A percentile compares a stretch with the other conserved stretches of the same genome.
phyloP scores from a whole-genome alignment of 2,329 filamentous ascomycete species.

The Ophidiomyces ophidiicola region DNA sequence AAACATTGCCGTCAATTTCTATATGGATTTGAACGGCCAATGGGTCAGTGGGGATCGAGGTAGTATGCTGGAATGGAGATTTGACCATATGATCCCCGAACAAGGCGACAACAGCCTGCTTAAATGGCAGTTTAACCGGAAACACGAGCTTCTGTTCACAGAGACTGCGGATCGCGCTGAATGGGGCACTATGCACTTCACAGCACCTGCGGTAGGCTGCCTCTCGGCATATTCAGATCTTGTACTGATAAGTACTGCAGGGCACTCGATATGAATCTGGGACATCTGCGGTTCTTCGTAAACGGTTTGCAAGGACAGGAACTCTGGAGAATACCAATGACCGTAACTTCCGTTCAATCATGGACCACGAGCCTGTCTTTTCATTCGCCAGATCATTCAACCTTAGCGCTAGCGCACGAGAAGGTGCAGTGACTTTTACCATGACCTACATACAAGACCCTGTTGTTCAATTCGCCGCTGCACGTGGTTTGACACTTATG shows the following conservation, averaged over 20 bases:
- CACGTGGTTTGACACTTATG: conserved; percentile 65
- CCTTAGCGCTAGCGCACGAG: conserved; percentile 27
- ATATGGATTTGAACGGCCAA: conserved; percentile 59
- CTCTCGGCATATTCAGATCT: conserved; percentile 8
- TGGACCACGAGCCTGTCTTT: conserved; percentile 70
- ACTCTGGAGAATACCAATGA: conserved; percentile 56
- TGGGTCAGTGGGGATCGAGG: conserved; percentile 69
- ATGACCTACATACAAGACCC: conserved; percentile 66
- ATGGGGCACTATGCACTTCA: conserved; percentile 73
- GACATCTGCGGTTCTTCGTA: conserved; percentile 52
- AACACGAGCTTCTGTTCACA: conserved; percentile 55
- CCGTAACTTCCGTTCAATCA: conserved; percentile 53
- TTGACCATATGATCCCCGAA: conserved; percentile 38
- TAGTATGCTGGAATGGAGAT: conserved; percentile 57
- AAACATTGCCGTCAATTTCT: conserved; percentile 48
- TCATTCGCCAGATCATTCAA: conserved; percentile 59
- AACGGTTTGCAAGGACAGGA: conserved; percentile 56
- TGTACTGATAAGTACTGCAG: conserved; percentile 15
- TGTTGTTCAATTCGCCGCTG: conserved; percentile 65
- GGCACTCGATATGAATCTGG: conserved; percentile 57
- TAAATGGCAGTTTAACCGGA: conserved; percentile 33
- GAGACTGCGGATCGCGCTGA: conserved; percentile 64
- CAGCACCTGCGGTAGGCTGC: conserved; percentile 45
- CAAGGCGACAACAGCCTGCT: conserved; percentile 31
- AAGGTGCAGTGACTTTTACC: conserved; percentile 56